A percentile compares a stretch with the other conserved stretches of the same genome.
These are phyloP conservation scores for Lactarius akahatsu DNA, from an alignment of 768 basidiomycete species.

Conservation along the genomic window DNA sequence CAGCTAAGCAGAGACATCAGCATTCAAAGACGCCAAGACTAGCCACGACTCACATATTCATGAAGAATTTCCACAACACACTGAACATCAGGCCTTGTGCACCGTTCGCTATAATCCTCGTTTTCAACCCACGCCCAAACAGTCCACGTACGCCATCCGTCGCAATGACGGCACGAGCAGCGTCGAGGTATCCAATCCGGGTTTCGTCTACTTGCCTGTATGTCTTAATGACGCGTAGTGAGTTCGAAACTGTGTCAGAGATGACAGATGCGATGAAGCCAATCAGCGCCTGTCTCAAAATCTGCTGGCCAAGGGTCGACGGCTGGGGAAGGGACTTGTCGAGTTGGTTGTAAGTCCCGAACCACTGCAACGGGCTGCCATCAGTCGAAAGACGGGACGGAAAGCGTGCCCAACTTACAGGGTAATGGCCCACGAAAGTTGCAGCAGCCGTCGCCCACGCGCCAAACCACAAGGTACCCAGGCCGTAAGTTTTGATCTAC, in stretches of 20 bases:
- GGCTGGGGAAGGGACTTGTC: slow-evolving; percentile 58
- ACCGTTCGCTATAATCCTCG: slow-evolving; percentile 86
- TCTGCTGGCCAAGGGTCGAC: slow-evolving; percentile 52
- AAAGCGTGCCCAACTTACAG: slow-evolving; percentile 46
- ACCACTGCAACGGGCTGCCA: slow-evolving; percentile 54
- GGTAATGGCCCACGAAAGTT: slow-evolving; percentile 91
- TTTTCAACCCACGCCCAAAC: slow-evolving; percentile 88
- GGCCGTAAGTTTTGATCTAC: slow-evolving; percentile 71
- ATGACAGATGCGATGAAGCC: slow-evolving; percentile 85
- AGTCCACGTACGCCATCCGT: slow-evolving; percentile 76
- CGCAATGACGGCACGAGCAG: slow-evolving; percentile 73
- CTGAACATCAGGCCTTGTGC: slow-evolving; percentile 90
- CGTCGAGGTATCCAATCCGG: slow-evolving; percentile 74
- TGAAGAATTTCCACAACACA: slow-evolving; percentile 86
- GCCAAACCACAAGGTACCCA: slow-evolving; percentile 84
- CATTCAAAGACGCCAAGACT: neutral
- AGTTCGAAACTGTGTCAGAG: slow-evolving; percentile 87
- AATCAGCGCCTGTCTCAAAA: slow-evolving; percentile 83
- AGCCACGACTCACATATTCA: slow-evolving; percentile 68
- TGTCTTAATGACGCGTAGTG: slow-evolving; percentile 90
- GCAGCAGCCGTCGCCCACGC: slow-evolving; percentile 90
- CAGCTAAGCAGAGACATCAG: slow-evolving; percentile 13
- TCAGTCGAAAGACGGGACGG: neutral
- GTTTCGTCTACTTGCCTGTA: slow-evolving; percentile 89
- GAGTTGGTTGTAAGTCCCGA: slow-evolving; percentile 82